Base-by-base conservation (phyloP, 495 filamentous ascomycete genomes). In the Aspergillus nanangensis region DNA sequence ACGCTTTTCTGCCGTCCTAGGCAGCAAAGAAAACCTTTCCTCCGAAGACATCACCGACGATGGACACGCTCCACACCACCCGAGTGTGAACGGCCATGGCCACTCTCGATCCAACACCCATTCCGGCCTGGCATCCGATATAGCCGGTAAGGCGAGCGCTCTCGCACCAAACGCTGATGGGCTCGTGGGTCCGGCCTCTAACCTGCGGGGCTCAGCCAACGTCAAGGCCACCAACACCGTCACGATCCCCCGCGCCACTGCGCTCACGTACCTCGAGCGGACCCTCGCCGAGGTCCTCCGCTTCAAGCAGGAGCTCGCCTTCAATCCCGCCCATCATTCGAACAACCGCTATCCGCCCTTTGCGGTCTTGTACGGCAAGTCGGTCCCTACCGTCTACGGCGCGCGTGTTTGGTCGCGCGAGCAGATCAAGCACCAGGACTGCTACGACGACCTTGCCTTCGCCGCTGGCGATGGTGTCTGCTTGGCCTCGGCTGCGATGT, bases 401-500 rank as follows among this genome's bases (percentile, higher is more conserved):
- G 89, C 87, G 1, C 77, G 80, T 10, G 88, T 97, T 8, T 55
- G 74, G 4, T 79, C 80, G 2, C 57, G 72, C 5, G 84, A 88
- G 25, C 71, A 71, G 1, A 96, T 96, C 51, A 80, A 81, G 42
- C 78, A 80, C 29, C 65, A 78, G 1, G 88, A 94, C 65, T 83
- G 84, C 2, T 97, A 95, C 57, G 92, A 95, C 50, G 83, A 95
- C 47, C 71, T 96, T 3, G 79, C 87, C 0, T 96, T 96, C 64
- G 86, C 83, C 0, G 83, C 81, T 27, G 92, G 92, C 0, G 92
- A 97, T 61, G 92, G 92, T 0, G 92, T 97, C 0, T 89, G 90
- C 57, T 72, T 97, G 13, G 89, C 92, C 0, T 74, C 74, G 32
- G 87, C 91, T 44, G 87, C 90, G 0, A 93, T 94, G 90, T 59